Conservation (phyloP, 768 basidiomycete species). For the Xerocomus potaroensis region DNA sequence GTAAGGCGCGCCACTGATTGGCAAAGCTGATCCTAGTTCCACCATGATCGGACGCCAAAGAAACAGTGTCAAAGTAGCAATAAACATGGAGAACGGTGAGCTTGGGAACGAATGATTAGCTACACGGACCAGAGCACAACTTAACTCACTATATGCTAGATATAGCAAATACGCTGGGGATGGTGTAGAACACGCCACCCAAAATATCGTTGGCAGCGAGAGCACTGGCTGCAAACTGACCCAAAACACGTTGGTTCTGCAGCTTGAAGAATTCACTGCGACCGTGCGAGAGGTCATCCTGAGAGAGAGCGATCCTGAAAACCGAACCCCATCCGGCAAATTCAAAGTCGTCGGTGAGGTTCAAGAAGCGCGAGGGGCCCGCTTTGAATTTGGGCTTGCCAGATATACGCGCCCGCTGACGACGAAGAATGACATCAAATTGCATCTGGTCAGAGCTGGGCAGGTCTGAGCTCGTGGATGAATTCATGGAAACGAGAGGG, state of each 20-base stretch:
- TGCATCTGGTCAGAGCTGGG: conserved; percentile 46
- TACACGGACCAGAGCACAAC: neutral
- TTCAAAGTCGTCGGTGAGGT: conserved; percentile 61
- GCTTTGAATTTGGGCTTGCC: conserved; percentile 38
- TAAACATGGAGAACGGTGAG: conserved; percentile 64
- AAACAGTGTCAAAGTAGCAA: conserved; percentile 58
- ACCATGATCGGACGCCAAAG: conserved; percentile 75
- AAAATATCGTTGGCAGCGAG: conserved; percentile 65
- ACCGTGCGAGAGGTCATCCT: conserved; percentile 39
- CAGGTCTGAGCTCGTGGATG: conserved; percentile 18
- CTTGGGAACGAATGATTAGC: conserved; percentile 29
- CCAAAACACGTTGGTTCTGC: conserved; percentile 42
- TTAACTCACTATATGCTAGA: conserved; percentile 59
- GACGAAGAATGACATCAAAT: conserved; percentile 54
- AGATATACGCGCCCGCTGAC: conserved; percentile 49
- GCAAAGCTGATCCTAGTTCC: conserved; percentile 65
- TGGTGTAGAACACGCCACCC: conserved; percentile 64
- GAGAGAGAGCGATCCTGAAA: conserved; percentile 41
- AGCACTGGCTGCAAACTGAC: conserved; percentile 61
- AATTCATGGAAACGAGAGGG: neutral
- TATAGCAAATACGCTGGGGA: conserved; percentile 60
- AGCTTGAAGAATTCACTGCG: conserved; percentile 27
- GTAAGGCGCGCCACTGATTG: conserved; percentile 68
- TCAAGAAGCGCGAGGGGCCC: conserved; percentile 56
- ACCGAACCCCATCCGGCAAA: conserved; percentile 71